phyloP scores from a whole-genome alignment of 116 monocot species.

The Iris pallida region DNA sequence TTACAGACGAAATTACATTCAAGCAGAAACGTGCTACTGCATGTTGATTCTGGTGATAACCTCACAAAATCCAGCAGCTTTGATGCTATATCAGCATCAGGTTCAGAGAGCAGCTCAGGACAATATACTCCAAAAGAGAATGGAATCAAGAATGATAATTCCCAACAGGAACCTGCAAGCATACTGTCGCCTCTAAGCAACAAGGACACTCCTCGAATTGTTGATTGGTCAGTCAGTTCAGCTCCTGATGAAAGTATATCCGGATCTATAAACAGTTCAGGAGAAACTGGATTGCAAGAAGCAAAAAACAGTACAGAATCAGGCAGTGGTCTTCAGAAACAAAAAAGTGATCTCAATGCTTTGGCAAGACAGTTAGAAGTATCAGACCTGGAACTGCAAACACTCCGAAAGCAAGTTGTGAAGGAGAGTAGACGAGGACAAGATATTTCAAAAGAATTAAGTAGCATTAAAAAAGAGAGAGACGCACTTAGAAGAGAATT shows the following conservation, averaged over 20 bases:
- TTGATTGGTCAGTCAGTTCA: constrained; percentile 29
- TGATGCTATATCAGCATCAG: constrained; percentile 37
- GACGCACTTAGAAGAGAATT: constrained; percentile 37
- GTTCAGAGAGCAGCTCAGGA: constrained; percentile 44
- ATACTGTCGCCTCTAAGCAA: constrained; percentile 30
- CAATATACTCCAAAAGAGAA: constrained; percentile 33
- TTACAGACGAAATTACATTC: constrained; percentile 24
- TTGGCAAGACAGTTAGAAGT: constrained; percentile 34
- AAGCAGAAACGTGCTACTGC: constrained; percentile 18
- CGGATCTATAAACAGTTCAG: constrained; percentile 46
- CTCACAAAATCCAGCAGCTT: constrained; percentile 40
- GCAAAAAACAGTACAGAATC: constrained; percentile 5
- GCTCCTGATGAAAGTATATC: constrained; percentile 21
- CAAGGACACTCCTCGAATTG: constrained; percentile 16
- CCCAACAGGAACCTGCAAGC: constrained; percentile 8
- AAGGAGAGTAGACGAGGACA: constrained; percentile 37
- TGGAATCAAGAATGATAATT: constrained; percentile 16
- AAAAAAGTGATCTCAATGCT: constrained; percentile 18
- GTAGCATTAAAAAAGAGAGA: constrained; percentile 28
- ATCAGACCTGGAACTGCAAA: constrained; percentile 41
- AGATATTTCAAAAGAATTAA: constrained; percentile 27
- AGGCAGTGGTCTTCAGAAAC: constrained; percentile 28
- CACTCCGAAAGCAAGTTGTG: constrained; percentile 38
- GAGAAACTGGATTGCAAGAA: constrained; percentile 22
- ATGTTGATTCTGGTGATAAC: constrained; percentile 19